These are phyloP conservation scores for Paraglomus brasilianum DNA, from an alignment of 192 early-diverging fungal genomes.

Conservation along the genomic window DNA sequence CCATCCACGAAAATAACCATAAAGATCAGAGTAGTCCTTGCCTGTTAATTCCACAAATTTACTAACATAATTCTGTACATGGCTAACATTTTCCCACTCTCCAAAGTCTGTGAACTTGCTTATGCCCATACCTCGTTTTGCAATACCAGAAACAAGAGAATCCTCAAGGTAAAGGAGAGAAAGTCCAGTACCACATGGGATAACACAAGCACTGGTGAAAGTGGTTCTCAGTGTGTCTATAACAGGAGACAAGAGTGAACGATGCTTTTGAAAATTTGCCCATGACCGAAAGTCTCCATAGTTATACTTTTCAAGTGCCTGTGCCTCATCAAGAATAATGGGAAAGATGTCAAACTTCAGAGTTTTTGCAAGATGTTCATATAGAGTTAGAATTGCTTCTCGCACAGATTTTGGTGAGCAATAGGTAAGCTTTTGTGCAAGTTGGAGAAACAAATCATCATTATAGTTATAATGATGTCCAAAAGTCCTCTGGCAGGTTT, in stretches of 20 bases:
- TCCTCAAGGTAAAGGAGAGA: neutral
- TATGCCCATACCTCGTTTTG: neutral
- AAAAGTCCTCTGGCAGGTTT: neutral
- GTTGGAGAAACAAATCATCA: neutral
- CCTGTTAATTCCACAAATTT: neutral
- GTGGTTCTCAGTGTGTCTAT: neutral
- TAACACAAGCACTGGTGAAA: neutral
- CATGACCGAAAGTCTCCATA: neutral
- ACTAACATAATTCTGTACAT: conserved; percentile 16
- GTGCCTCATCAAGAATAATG: conserved; percentile 9
- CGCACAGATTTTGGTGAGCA: neutral
- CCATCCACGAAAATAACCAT: neutral
- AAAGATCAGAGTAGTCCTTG: neutral
- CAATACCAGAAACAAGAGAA: neutral
- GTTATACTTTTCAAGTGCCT: neutral
- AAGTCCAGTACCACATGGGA: conserved; percentile 6
- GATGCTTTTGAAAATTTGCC: neutral
- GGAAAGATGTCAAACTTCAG: conserved; percentile 4
- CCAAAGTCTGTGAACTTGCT: neutral
- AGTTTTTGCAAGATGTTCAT: too few relatives aligned
- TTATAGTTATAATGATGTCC: neutral
- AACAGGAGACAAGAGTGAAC: neutral
- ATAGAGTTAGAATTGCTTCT: neutral
- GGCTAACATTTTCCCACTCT: neutral
- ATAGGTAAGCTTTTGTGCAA: neutral